A percentile compares a stretch with the other conserved stretches of the same genome.
Conservation (phyloP, 768 basidiomycete species). For the Lactarius tabidus region DNA sequence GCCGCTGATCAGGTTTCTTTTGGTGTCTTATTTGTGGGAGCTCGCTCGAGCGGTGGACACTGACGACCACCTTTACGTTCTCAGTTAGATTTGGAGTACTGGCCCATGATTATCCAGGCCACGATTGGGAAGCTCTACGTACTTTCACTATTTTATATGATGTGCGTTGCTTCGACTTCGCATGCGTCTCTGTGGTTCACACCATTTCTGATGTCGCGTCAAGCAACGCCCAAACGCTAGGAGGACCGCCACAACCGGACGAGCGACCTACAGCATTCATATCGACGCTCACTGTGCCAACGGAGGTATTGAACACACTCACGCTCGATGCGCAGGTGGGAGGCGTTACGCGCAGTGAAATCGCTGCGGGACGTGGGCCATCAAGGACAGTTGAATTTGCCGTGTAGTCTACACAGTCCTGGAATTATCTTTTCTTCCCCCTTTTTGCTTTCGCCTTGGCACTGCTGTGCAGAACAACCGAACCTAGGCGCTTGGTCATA, state of each 20-base stretch:
- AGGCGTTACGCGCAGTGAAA: neutral
- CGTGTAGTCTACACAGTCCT: neutral
- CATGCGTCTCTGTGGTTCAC: neutral
- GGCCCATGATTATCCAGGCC: neutral
- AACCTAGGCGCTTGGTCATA: neutral
- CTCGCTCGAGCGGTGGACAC: neutral
- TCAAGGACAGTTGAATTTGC: neutral
- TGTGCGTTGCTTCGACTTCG: neutral
- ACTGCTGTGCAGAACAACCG: neutral
- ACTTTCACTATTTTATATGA: neutral
- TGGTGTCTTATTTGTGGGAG: neutral
- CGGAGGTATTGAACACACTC: neutral
- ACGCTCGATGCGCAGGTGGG: neutral
- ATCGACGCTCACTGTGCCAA: conserved; percentile 9
- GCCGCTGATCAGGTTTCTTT: neutral
- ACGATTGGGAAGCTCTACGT: neutral
- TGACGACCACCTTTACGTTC: neutral
- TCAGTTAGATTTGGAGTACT: neutral
- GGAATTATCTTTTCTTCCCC: neutral
- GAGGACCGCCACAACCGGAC: neutral
- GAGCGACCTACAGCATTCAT: neutral
- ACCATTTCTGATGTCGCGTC: neutral
- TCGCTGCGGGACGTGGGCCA: no score
- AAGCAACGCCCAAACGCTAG: neutral
- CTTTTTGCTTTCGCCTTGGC: neutral